phyloP scores from a whole-genome alignment of 495 filamentous ascomycete species.

The Penicillium salamii region DNA sequence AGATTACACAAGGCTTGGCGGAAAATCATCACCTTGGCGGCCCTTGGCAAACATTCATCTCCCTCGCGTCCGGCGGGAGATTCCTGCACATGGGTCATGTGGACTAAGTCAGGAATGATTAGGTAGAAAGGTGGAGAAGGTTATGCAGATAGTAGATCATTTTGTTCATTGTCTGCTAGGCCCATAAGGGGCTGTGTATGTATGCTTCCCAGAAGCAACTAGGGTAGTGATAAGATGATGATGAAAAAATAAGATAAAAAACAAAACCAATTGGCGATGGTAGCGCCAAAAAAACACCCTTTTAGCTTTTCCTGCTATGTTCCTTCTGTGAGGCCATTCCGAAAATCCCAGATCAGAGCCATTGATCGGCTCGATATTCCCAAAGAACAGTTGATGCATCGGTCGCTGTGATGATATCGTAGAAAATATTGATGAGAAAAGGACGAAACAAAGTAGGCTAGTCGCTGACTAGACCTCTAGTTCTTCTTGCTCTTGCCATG shows the following conservation, averaged over 20 bases:
- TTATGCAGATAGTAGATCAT: neutral
- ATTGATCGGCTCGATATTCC: conserved; percentile 5
- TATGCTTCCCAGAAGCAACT: conserved; percentile 10
- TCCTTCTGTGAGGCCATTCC: neutral
- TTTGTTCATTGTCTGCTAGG: conserved; percentile 11
- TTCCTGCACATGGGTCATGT: conserved; percentile 8
- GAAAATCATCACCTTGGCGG: conserved; percentile 28
- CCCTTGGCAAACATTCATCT: conserved; percentile 34
- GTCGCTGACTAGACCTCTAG: conserved; percentile 10
- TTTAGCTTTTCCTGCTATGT: conserved; percentile 1
- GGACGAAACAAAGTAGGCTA: neutral
- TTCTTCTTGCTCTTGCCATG: conserved; percentile 14
- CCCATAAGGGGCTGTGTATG: neutral
- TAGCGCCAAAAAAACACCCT: conserved; percentile 19
- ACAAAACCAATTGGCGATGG: conserved; percentile 6
- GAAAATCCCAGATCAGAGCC: conserved; percentile 3
- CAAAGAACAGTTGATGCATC: conserved; percentile 13
- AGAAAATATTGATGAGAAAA: conserved; percentile 13
- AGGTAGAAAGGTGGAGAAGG: neutral
- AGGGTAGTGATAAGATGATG: conserved; percentile 3
- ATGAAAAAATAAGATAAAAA: no score
- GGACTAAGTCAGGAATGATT: conserved; percentile 1
- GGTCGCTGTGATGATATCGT: conserved; percentile 18
- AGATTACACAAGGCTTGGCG: conserved; percentile 38
- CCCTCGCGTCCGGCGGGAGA: conserved; percentile 20